These are phyloP conservation scores for Acanthamoeba castellanii DNA, from an alignment of 208 protist genomes.

Conservation along the genomic window DNA sequence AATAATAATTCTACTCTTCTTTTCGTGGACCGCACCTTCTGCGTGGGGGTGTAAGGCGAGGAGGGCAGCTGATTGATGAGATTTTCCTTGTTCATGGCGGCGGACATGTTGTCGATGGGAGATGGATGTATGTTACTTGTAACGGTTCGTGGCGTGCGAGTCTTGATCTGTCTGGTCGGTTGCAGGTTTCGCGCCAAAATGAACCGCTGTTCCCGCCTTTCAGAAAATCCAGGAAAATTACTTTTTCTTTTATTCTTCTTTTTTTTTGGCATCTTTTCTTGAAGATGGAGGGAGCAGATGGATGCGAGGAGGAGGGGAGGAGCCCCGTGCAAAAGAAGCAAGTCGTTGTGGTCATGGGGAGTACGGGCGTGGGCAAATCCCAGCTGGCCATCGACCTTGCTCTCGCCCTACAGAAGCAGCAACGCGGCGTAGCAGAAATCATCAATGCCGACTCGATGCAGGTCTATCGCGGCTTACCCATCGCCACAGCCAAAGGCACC, in stretches of 20 bases:
- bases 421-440: background rate
- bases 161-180: no score
- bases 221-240: background rate
- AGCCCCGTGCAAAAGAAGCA: background rate
- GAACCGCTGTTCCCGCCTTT: background rate
- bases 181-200: background rate
- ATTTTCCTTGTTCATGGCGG: background rate
- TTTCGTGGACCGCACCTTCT: background rate
- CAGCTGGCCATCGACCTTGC: slow-evolving; percentile 55
- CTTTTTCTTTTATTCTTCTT: background rate
- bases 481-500: slow-evolving; percentile 58
- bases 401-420: background rate
- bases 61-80: background rate
- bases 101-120: background rate
- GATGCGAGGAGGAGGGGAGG: background rate
- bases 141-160: no score
- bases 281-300: no score
- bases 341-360: slow-evolving; percentile 38
- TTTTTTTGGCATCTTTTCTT: background rate
- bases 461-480: slow-evolving; percentile 47
- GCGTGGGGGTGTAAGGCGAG: background rate
- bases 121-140: no score
- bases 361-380: slow-evolving; percentile 52
- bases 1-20: no score
- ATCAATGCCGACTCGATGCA: slow-evolving; percentile 63